Evolutionary conservation across 2,329 filamentous ascomycete species (phyloP), one percentile per base, ranked within the genome.

Genomic region (Botryotinia convoluta): DNA sequence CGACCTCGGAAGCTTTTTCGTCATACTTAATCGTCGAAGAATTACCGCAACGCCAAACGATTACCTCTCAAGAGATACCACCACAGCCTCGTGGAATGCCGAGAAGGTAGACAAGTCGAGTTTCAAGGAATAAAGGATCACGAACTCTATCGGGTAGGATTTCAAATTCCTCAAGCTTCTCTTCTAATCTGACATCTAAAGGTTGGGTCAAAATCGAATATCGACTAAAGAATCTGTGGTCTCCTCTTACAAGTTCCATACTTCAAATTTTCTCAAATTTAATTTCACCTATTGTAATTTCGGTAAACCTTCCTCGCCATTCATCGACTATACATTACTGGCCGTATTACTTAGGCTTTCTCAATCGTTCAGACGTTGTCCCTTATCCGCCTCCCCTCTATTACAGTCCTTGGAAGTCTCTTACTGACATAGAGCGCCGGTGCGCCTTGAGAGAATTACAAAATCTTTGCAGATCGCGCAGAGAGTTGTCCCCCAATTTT

Each of bases 71-170:
- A 63, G 14, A 29, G 7, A 12, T 45, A 22, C 60, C 22, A 9
- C n/a, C 8, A 29, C n/a, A 26, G 16, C 20, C 18, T 22, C 59
- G 12, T 69, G 12, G 44, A 8, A 74, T 57, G 60, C 20, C 12
- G 32, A 63, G 6, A 65, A 60, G 32, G 51, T 75, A 2, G 74
- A 74, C 32, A 35, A 44, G 20, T 48, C 67, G 26, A 75, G 45
- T 37, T 74, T 62, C 26, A 72, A 74, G 32, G 72, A 75, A 62
- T 65, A 73, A 29, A 67, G 73, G 71, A 71, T 74, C 32, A 72
- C 63, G 0, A 67, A n/a, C 14, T 45, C 71, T 26, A 22, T 51
- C 37, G 22, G 37, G 60, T 74, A 71, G 32, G 72, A 42, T 39
- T 5, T 18, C 9, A 16, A 42, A 5, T 5, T 5, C 4, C 2